These are phyloP conservation scores for Arthrobotrys pseudoclavata DNA, from an alignment of 2,329 filamentous ascomycete species.

Conservation along the genomic window DNA sequence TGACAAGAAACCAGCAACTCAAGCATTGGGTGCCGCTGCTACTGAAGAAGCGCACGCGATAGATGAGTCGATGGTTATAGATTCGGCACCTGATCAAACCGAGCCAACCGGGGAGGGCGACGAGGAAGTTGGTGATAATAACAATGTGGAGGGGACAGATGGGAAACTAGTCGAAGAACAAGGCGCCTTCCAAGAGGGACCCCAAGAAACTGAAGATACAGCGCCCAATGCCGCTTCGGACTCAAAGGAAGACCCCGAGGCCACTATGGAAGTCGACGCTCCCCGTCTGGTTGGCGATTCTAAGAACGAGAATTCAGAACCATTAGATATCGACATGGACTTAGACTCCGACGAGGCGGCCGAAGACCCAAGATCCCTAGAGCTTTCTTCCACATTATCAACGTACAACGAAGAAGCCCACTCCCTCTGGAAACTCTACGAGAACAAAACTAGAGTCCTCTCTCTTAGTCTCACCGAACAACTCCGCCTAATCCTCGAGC, in stretches of 20 bases:
- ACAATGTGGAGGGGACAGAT: constrained; percentile 65
- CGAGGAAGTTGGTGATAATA: constrained; percentile 63
- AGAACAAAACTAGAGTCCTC: constrained; percentile 84
- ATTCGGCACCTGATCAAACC: constrained; percentile 72
- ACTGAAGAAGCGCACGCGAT: constrained; percentile 88
- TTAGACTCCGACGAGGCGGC: constrained; percentile 32
- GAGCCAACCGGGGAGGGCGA: constrained; percentile 67
- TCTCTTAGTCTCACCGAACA: constrained; percentile 93
- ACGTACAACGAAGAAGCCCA: constrained; percentile 72
- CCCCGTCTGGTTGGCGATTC: constrained; percentile 35
- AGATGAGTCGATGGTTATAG: constrained; percentile 89
- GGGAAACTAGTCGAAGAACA: constrained; percentile 62
- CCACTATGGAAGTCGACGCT: constrained; percentile 32
- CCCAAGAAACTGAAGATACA: constrained; percentile 21
- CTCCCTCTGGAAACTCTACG: constrained; percentile 85
- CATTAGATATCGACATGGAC: constrained; percentile 44
- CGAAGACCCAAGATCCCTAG: background rate
- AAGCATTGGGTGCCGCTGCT: constrained; percentile 88
- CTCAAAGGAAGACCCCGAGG: constrained; percentile 45
- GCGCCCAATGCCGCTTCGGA: constrained; percentile 15
- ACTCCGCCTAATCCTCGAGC: constrained; percentile 92
- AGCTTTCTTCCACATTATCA: constrained; percentile 1
- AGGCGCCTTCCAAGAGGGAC: constrained; percentile 39
- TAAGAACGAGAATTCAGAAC: constrained; percentile 29
- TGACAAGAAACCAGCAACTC: constrained; percentile 83